Evolutionary conservation across 805 yeast genomes (phyloP).

Genomic region (Cyberlindnera misumaiensis): DNA sequence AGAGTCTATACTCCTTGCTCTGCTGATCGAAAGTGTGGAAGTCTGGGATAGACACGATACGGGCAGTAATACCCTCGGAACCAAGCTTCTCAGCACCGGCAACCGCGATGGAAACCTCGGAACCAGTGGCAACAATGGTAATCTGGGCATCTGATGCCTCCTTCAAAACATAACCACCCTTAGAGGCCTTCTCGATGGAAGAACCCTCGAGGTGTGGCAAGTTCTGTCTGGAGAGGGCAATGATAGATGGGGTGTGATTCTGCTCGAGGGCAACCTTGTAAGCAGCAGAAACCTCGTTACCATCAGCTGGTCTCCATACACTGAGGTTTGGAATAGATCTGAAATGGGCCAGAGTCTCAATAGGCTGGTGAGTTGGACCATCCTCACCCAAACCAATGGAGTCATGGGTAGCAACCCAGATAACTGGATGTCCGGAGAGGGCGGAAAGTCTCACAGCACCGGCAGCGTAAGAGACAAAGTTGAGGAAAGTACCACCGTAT

Average conservation of each 20-base stretch:
- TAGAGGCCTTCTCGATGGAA: slow-evolving; percentile 79
- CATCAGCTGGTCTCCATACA: slow-evolving; percentile 93
- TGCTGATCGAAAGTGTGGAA: slow-evolving; percentile 85
- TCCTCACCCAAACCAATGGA: slow-evolving; percentile 90
- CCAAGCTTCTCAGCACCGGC: slow-evolving; percentile 72
- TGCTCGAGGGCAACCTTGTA: slow-evolving; percentile 59
- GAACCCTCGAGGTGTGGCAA: slow-evolving; percentile 93
- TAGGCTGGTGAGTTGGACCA: slow-evolving; percentile 92
- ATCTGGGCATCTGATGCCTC: slow-evolving; percentile 59
- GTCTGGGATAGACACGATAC: slow-evolving; percentile 91
- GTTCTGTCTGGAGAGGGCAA: slow-evolving; percentile 82
- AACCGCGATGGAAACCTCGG: slow-evolving; percentile 77
- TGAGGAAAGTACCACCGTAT: slow-evolving; percentile 96
- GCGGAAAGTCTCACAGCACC: slow-evolving; percentile 87
- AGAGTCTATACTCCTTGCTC: slow-evolving; percentile 68
- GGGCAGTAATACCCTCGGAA: slow-evolving; percentile 60
- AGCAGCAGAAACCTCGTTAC: slow-evolving; percentile 84
- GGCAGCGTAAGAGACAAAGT: slow-evolving; percentile 80
- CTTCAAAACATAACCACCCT: slow-evolving; percentile 86
- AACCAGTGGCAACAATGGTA: slow-evolving; percentile 85
- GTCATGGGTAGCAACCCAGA: slow-evolving; percentile 88
- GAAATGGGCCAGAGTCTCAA: slow-evolving; percentile 80
- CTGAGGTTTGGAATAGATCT: slow-evolving; percentile 77
- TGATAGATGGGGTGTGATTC: slow-evolving; percentile 59
- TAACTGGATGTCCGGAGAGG: slow-evolving; percentile 73